Percentiles rank a stretch among this genome's conserved stretches.
These are phyloP conservation scores for Stachybotrys echinatus DNA, from an alignment of 2,329 filamentous ascomycete species.

Conservation along the genomic window DNA sequence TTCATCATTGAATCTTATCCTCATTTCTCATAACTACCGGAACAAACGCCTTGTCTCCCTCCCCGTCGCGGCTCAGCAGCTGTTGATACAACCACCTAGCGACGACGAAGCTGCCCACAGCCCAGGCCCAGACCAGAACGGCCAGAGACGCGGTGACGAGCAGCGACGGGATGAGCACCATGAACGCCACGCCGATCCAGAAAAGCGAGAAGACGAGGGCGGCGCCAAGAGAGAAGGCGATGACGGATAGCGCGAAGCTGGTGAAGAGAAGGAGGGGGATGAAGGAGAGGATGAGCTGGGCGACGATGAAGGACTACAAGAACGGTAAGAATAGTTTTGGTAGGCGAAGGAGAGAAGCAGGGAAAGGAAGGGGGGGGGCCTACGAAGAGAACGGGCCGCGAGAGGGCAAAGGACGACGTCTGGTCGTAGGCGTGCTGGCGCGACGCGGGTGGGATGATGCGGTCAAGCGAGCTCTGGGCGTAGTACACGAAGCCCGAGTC, in stretches of 20 bases:
- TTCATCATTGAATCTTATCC: too few species aligned
- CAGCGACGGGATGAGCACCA: conserved; percentile 64
- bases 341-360: not conserved
- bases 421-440: conserved; percentile 51
- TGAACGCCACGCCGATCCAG: conserved; percentile 60
- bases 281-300: conserved; percentile 60
- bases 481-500: conserved; percentile 32
- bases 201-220: conserved; percentile 63
- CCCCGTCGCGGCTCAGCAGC: conserved; percentile 5
- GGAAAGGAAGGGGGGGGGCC: conserved; percentile 18
- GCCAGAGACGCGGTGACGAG: conserved; percentile 60
- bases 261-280: conserved; percentile 65
- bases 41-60: not conserved
- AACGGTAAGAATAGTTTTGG: not conserved
- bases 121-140: conserved; percentile 63
- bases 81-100: conserved; percentile 40
- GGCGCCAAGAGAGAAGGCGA: conserved; percentile 56
- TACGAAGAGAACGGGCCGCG: conserved; percentile 67
- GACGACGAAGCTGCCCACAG: conserved; percentile 51
- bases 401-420: conserved; percentile 49
- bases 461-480: conserved; percentile 39
- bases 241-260: conserved; percentile 57
- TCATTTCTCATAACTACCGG: too few species aligned
- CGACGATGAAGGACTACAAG: conserved; percentile 58
- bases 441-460: conserved; percentile 53